A percentile compares a stretch with the other conserved stretches of the same genome.
Conservation (phyloP, 148 eudicot species). For the Chenopodium berlandieri region DNA sequence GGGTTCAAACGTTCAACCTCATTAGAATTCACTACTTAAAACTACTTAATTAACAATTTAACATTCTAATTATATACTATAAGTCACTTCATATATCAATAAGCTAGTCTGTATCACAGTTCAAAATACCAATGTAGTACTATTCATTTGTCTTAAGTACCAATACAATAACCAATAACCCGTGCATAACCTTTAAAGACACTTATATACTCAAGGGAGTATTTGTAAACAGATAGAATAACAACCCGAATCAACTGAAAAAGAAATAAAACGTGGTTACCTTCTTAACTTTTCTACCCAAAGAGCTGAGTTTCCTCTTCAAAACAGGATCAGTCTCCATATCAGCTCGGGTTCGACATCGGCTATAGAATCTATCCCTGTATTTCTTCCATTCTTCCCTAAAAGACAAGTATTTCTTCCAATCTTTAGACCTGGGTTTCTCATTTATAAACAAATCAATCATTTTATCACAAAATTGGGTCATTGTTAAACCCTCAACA, state of each 20-base stretch:
- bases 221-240: not conserved
- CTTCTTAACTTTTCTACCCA: slow-evolving; percentile 73
- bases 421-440: slow-evolving; percentile 83
- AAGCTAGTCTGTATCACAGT: not conserved
- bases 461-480: slow-evolving; percentile 83
- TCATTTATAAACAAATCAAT: slow-evolving; percentile 84
- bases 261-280: slow-evolving; percentile 24
- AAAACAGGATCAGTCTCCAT: slow-evolving; percentile 53
- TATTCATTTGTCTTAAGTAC: not conserved
- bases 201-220: not conserved
- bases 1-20: not conserved
- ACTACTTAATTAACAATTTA: too few relatives aligned
- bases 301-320: slow-evolving; percentile 51
- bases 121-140: not conserved
- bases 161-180: not conserved
- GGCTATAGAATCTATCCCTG: slow-evolving; percentile 61
- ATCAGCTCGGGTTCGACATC: slow-evolving; percentile 59
- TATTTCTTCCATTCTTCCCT: slow-evolving; percentile 93
- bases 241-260: not conserved
- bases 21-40: not conserved
- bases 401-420: slow-evolving; percentile 77
- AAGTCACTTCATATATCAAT: not conserved
- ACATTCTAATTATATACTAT: too few relatives aligned
- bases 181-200: not conserved
- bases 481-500: slow-evolving; percentile 74